Evolutionary conservation across 345 rosid species (phyloP), one percentile per base, ranked within the genome.

Genomic region (Gossypium turneri): DNA sequence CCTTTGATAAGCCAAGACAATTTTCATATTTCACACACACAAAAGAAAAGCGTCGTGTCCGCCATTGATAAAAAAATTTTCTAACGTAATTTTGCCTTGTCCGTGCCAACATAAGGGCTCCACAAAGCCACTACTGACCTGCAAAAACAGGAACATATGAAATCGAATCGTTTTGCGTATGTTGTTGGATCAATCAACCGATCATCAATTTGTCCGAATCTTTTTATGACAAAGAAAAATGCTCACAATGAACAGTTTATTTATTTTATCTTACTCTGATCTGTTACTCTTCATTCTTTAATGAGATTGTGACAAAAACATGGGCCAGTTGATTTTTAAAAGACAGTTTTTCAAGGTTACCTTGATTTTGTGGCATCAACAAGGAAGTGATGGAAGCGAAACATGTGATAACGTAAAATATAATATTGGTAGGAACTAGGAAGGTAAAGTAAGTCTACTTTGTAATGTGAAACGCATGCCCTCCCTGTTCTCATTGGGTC

Each of bases 31-130:
- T 69, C 29, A 51, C 41, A 34, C 41, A 34, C 38, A 27, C 4
- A 27, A 1, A 34, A 34, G 6, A 34, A 20, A 67, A 67, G 41
- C 38, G 2, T 22, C 20, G 12, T 67, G 72, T 67, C 72, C 53
- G 13, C 41, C 55, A 45, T 45, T 20, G 71, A 29, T 10, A 9
- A 24, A 25, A 24, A 34, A 15, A 9, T 9, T 25, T 15, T 4
- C 22, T 9, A 16, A 69, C 45, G 73, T 69, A 27, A 27, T 10
- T 27, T 69, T 27, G 47, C 45, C 25, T 27, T 51, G 59, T 69
- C 47, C 60, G n/a, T 27, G 41, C 25, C 73, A 27, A 52, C 73
- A 52, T 12, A 69, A 69, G 73, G 72, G 57, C 43, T 68, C 72
- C 72, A 50, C 56, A 67, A 48, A 47, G 15, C 52, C 12, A 67